These are phyloP conservation scores for Termitomyces sp. DNA, from an alignment of 768 basidiomycete genomes.

Conservation along the genomic window DNA sequence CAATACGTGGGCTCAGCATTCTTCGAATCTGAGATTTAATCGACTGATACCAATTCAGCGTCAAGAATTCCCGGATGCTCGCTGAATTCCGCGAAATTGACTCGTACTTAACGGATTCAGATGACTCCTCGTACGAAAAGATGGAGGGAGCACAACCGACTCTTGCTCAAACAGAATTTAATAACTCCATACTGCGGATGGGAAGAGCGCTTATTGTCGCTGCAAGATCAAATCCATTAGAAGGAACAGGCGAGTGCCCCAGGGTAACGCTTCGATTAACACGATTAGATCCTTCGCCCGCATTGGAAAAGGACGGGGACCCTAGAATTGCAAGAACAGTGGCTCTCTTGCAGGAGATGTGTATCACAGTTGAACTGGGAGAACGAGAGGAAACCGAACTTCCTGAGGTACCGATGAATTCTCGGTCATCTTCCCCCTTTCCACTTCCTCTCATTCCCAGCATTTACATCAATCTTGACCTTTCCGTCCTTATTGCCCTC, in stretches of 20 bases:
- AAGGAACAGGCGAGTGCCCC: slow-evolving; percentile 32
- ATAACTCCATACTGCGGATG: slow-evolving; percentile 71
- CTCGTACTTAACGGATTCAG: slow-evolving; percentile 64
- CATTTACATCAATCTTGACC: slow-evolving; percentile 66
- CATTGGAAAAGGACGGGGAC: slow-evolving; percentile 29
- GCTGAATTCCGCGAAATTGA: slow-evolving; percentile 84
- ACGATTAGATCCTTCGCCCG: slow-evolving; percentile 46
- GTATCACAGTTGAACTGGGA: slow-evolving; percentile 62
- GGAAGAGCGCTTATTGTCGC: slow-evolving; percentile 63
- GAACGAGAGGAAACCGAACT: slow-evolving; percentile 33
- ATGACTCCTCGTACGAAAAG: slow-evolving; percentile 45
- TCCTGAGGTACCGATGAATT: slow-evolving; percentile 4
- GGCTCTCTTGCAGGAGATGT: slow-evolving; percentile 49
- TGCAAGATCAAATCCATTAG: slow-evolving; percentile 50
- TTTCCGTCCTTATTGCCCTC: slow-evolving; percentile 80
- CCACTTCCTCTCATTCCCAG: slow-evolving; percentile 39
- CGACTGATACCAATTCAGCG: slow-evolving; percentile 32
- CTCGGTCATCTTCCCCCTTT: slow-evolving; percentile 9
- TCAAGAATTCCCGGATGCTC: slow-evolving; percentile 70
- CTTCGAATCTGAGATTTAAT: neutral
- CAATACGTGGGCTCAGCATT: slow-evolving; percentile 63
- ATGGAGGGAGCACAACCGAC: slow-evolving; percentile 41
- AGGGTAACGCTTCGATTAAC: slow-evolving; percentile 61
- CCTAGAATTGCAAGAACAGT: slow-evolving; percentile 60
- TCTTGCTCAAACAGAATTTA: slow-evolving; percentile 47